Evolutionary conservation across 257 asterid genomes (phyloP), one percentile per base, ranked within the genome.

Genomic region (Nicotiana undulata): DNA sequence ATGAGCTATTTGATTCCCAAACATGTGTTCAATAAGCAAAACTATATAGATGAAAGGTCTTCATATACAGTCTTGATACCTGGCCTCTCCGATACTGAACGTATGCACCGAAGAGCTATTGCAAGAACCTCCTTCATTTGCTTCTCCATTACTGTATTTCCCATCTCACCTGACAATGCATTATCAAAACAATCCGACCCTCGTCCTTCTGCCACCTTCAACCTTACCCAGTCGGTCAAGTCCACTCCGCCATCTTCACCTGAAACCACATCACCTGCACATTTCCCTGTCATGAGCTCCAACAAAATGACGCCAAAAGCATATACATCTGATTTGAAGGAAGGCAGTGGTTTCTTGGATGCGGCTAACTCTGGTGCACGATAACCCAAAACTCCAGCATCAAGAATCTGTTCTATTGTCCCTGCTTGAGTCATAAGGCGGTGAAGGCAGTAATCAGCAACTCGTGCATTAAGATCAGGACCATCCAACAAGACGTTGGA

Each of bases 391-490:
- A 93, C 97, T 2, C 99, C 97, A 5, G 99, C 93, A 80, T 95
- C 98, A 24, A 95, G 98, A 83, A 95, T 92, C 83, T 95, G 98
- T 63, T 95, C 97, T 2, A 88, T 83, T 79, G 97, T 95, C 59
- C 98, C 98, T 0, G 98, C 90, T 82, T 95, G 97, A 26, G 97
- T 95, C 98, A 95, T 91, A 70, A 95, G 97, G 9, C 98, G 95
- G 88, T 95, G 99, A 58, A 95, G 98, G 80, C 97, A 92, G 90
- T 92, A 95, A 84, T 95, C 98, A 1, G 92, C 94, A 44, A 95
- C 97, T 6, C 93, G 90, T n/a, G 91, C 99, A 31, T 91, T 93
- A 29, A 89, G 88, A 74, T 95, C 98, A 2, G 92, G 94, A 4
- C 99, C 98, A 15, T 93, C 99, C 64, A 95, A 90, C 16, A 95